Evolutionary conservation across 495 filamentous ascomycete genomes (phyloP), one percentile per base, ranked within the genome.

Genomic region (Xylaria nigripes): DNA sequence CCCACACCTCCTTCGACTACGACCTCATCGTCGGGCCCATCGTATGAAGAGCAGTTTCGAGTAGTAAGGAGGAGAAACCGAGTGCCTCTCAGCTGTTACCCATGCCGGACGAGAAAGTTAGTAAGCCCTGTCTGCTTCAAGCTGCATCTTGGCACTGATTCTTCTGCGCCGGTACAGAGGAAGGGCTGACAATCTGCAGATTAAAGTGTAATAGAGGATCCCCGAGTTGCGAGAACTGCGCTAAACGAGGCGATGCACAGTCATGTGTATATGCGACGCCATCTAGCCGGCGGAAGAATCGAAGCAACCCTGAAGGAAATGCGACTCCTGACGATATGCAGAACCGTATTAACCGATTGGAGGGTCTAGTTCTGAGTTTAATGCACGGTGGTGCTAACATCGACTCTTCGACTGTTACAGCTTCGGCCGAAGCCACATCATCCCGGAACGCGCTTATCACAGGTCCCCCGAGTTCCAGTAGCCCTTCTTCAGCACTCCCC

Each of bases 101-200:
- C 93, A 21, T 99, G 93, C 68, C 79, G 93, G 61, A 86, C 90
- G 64, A 82, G 93, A 77, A 98, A 98, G 93, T 96, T 76, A 78
- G 87, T 63, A 43, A 55, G 19, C 34, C 48, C 54, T 25, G 41
- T 56, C 49, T 49, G 24, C 58, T 51, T 19, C 48, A 53, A 48
- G 30, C 54, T 56, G 46, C 29, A 45, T 50, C 40, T 19, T 15
- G 18, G 30, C 30, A 54, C 46, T 49, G 23, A 19, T 41, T 36
- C 24, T 55, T 43, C 46, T 48, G 18, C 45, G 32, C 45, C 41
- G 13, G 22, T 55, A 30, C 57, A 43, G 48, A 23, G 22, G 29
- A n/a, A 58, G 38, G 61, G 19, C 59, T 72, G 49, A 70, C 53
- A 38, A 49, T 27, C 45, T 27, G 22, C 68, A 69, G 71, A 67